Evolutionary conservation across 495 filamentous ascomycete species (phyloP).

Genomic region (Penicillium verhagenii): DNA sequence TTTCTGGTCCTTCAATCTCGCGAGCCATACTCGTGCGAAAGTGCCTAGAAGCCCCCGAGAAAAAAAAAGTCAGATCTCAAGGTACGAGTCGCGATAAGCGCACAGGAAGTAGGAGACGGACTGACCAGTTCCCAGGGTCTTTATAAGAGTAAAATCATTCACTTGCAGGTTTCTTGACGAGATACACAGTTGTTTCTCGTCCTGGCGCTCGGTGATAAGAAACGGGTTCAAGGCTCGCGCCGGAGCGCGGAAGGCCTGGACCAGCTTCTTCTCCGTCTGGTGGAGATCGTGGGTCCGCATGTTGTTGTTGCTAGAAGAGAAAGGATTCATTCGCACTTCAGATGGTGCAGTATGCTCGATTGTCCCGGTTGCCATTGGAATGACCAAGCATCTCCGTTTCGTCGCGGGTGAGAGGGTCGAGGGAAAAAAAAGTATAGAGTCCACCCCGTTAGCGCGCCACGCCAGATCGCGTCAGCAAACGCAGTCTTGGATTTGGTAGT

Average conservation of each 20-base stretch:
- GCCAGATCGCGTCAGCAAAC: conserved; percentile 25
- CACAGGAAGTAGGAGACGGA: neutral
- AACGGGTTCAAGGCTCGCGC: conserved; percentile 51
- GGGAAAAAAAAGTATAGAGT: conserved; percentile 22
- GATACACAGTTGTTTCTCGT: conserved; percentile 57
- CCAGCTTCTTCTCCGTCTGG: conserved; percentile 50
- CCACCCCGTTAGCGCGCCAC: conserved; percentile 28
- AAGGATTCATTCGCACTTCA: conserved; percentile 31
- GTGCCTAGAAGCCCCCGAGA: conserved; percentile 61
- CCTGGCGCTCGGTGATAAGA: conserved; percentile 52
- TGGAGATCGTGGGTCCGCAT: conserved; percentile 37
- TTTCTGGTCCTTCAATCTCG: conserved; percentile 58
- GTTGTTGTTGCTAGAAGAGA: conserved; percentile 28
- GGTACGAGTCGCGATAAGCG: conserved; percentile 22
- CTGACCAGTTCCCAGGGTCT: conserved; percentile 86
- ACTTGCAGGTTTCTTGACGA: conserved; percentile 56
- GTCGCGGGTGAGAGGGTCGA: conserved; percentile 10
- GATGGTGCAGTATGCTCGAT: conserved; percentile 41
- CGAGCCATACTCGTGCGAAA: conserved; percentile 93
- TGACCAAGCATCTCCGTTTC: conserved; percentile 35
- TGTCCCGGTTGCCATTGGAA: conserved; percentile 46
- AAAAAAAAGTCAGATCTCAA: conserved; percentile 31
- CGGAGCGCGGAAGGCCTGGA: conserved; percentile 44
- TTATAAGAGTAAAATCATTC: conserved; percentile 79
- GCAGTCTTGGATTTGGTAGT: conserved; percentile 11